Base-by-base conservation (phyloP, 768 basidiomycete species). In the Obba rivulosa region DNA sequence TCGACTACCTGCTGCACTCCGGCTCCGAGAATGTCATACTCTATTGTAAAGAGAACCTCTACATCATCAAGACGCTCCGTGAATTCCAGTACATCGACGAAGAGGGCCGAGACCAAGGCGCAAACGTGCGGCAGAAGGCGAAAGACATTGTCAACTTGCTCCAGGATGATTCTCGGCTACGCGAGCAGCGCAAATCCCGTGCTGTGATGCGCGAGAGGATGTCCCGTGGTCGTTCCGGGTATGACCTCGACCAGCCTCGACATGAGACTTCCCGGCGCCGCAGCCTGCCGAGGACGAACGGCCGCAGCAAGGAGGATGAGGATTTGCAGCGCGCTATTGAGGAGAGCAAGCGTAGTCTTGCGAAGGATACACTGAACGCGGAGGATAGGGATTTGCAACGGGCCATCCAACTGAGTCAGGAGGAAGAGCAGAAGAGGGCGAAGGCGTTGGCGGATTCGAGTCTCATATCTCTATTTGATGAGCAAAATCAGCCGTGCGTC, bases 71-170 rank as follows among this genome's bases (percentile, higher is more conserved):
- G 76, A 97, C 94, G 0, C 80, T 98, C 50, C 92, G 94, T 64
- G 95, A 97, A 66, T 98, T 98, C 67, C 94, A 97, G 60, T 94
- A 87, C 63, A 68, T 92, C 46, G 95, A 97, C 67, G 95, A 97
- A 56, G 81, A 85, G 21, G 86, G 81, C 24, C 90, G 90, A 62
- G 95, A 98, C 64, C 89, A 93, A 58, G 95, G 95, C 21, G 89
- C 90, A 14, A 96, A 96, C 66, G 89, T 93, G 16, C 82, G 91
- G n/a, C 84, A 88, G 62, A 91, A 92, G 65, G 95, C 95, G 2
- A 96, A 95, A 65, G 94, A 96, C 58, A 94, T 98, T 65, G 91
- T 92, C 28, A 92, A 89, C 62, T 78, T 97, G 9, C 75, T 98
- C 17, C 73, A 81, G 61, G 93, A 97, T 64, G 82, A 93, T 46